Evolutionary conservation across 2,329 filamentous ascomycete species (phyloP).

Genomic region (Ceratocystis smalleyi): DNA sequence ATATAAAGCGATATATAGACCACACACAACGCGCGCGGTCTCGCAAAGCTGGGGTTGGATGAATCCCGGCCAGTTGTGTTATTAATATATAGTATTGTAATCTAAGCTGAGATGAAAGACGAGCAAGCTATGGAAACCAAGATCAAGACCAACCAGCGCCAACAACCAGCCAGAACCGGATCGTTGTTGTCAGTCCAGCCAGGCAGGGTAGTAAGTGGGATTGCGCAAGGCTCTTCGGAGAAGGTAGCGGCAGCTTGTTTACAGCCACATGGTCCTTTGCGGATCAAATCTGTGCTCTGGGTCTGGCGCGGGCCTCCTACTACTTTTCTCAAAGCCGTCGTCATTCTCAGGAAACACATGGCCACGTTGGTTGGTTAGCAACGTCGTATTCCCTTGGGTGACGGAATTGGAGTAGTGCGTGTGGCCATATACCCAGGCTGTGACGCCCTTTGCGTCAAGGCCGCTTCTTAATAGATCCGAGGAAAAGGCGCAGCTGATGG

Average conservation of each 20-base stretch:
- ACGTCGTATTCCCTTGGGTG: constrained; percentile 22
- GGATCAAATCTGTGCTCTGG: constrained; percentile 7
- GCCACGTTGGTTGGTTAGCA: constrained; percentile 34
- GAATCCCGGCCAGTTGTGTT: not conserved
- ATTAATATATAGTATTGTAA: not conserved
- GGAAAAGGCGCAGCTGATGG: constrained; percentile 36
- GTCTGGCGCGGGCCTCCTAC: not conserved
- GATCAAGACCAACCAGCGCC: not conserved
- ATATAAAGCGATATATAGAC: constrained; percentile 2
- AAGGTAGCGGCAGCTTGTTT: not conserved
- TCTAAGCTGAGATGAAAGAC: not conserved
- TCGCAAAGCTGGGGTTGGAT: too few relatives aligned
- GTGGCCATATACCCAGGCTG: constrained; percentile 33
- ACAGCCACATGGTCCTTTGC: constrained; percentile 6
- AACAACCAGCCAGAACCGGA: too few relatives aligned
- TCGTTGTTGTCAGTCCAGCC: too few relatives aligned
- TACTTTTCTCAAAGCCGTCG: constrained; percentile 1
- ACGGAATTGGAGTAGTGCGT: constrained; percentile 32
- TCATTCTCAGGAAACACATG: constrained; percentile 23
- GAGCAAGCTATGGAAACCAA: not conserved
- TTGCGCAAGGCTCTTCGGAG: not conserved
- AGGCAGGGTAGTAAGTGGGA: not conserved
- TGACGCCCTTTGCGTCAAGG: constrained; percentile 20
- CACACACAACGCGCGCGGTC: not conserved
- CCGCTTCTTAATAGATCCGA: constrained; percentile 29